Percentiles rank a stretch among this genome's conserved stretches.
phyloP scores from a whole-genome alignment of 768 basidiomycete genomes.

The Lepiota subincarnata region DNA sequence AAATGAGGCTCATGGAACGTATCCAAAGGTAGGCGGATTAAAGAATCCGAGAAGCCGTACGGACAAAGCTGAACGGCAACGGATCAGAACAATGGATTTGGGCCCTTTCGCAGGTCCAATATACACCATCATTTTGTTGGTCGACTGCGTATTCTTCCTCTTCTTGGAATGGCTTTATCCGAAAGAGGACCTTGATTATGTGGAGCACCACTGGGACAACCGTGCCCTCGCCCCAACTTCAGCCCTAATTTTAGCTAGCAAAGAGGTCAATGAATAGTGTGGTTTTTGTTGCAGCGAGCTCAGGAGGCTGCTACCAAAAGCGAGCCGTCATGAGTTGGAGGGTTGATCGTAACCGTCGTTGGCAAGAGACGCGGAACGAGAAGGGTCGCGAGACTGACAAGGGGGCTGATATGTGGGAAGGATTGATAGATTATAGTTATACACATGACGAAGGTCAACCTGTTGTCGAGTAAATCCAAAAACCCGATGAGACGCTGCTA shows the following conservation, averaged over 20 bases:
- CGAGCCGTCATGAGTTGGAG: neutral
- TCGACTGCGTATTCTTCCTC: conserved; percentile 85
- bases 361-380: neutral
- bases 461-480: conserved; percentile 12
- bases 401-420: conserved; percentile 10
- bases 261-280: conserved; percentile 9
- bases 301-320: neutral
- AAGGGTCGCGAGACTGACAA: neutral
- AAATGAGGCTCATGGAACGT: conserved; percentile 73
- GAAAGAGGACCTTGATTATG: conserved; percentile 70
- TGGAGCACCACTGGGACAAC: conserved; percentile 58
- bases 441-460: conserved; percentile 12
- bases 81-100: conserved; percentile 63
- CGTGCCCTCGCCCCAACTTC: conserved; percentile 28
- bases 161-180: conserved; percentile 86
- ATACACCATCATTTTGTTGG: conserved; percentile 81
- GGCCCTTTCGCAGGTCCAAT: conserved; percentile 85
- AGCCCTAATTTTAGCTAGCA: conserved; percentile 10
- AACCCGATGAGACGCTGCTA: conserved; percentile 11
- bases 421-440: conserved; percentile 13
- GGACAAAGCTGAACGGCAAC: conserved; percentile 4
- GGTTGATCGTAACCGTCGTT: neutral
- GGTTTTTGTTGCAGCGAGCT: neutral
- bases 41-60: neutral
- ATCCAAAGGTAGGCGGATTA: conserved; percentile 56